Evolutionary conservation across 2,329 filamentous ascomycete species (phyloP).

Genomic region (Cordyceps tenuipes): DNA sequence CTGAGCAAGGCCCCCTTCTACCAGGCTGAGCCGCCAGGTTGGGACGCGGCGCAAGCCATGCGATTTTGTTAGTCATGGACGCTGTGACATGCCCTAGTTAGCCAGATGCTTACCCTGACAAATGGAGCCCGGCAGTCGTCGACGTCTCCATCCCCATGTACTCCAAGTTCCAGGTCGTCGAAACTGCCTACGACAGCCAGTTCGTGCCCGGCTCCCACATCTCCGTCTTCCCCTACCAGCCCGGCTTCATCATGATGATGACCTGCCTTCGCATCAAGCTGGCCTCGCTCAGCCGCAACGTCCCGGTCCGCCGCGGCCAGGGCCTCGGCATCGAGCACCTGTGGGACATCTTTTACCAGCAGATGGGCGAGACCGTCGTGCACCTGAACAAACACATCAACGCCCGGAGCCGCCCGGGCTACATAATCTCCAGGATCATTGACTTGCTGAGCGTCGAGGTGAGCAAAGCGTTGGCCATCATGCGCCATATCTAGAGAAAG

Average conservation of each 20-base stretch:
- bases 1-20: not conserved
- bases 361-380: not conserved
- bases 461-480: not conserved
- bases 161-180: conserved; percentile 2
- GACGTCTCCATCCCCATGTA: conserved; percentile 1
- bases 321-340: conserved; percentile 5
- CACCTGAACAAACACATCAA: not conserved
- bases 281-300: not conserved
- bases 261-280: not conserved
- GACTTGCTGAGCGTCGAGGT: conserved; percentile 2
- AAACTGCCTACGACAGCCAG: not conserved
- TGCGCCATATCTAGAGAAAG: not conserved
- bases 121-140: not conserved
- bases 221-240: not conserved
- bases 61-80: not conserved
- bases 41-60: not conserved
- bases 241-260: conserved; percentile 6
- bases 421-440: not conserved
- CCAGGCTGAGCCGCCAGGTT: not conserved
- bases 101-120: not conserved
- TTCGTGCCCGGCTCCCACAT: not conserved
- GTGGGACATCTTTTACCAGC: not conserved
- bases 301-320: not conserved
- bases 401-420: not conserved
- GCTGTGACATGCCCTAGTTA: not conserved